Evolutionary conservation across 495 filamentous ascomycete species (phyloP).

Genomic region (Rhypophila decipiens): DNA sequence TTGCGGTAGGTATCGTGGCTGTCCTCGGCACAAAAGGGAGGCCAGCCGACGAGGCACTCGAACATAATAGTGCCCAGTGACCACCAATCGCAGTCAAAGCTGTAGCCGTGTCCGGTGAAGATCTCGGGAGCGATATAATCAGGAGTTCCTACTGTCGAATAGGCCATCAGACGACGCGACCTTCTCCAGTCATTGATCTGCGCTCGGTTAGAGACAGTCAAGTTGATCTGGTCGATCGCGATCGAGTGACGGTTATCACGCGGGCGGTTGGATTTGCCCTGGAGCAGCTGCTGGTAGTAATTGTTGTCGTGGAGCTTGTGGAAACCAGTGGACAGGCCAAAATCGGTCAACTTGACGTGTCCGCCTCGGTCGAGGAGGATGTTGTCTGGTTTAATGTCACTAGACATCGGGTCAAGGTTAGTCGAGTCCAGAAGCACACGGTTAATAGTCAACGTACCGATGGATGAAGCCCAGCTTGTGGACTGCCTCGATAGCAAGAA

Average conservation of each 20-base stretch:
- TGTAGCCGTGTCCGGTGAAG: slow-evolving; percentile 92
- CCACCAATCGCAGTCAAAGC: slow-evolving; percentile 98
- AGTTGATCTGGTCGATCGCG: slow-evolving; percentile 93
- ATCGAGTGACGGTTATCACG: slow-evolving; percentile 79
- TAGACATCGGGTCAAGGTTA: slow-evolving; percentile 27
- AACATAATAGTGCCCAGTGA: slow-evolving; percentile 99
- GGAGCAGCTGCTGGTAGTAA: slow-evolving; percentile 95
- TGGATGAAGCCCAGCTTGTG: slow-evolving; percentile 98
- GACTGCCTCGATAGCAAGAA: slow-evolving; percentile 94
- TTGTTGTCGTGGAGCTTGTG: slow-evolving; percentile 96
- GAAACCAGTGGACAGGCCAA: slow-evolving; percentile 95
- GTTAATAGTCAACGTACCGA: slow-evolving; percentile 51
- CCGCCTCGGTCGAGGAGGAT: slow-evolving; percentile 92
- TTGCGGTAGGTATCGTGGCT: slow-evolving; percentile 97
- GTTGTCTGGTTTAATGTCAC: slow-evolving; percentile 99
- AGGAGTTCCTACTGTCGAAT: slow-evolving; percentile 95
- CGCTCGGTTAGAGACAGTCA: slow-evolving; percentile 93
- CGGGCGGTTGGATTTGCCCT: slow-evolving; percentile 65
- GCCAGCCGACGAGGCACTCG: slow-evolving; percentile 97
- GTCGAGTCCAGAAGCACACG: background rate
- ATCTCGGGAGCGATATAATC: slow-evolving; percentile 99
- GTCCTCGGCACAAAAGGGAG: slow-evolving; percentile 97
- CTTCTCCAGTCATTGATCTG: slow-evolving; percentile 99
- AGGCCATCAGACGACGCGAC: slow-evolving; percentile 89
- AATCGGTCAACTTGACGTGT: slow-evolving; percentile 98